Evolutionary conservation across 192 early-diverging fungal species (phyloP).

Genomic region (Podila horticola): DNA sequence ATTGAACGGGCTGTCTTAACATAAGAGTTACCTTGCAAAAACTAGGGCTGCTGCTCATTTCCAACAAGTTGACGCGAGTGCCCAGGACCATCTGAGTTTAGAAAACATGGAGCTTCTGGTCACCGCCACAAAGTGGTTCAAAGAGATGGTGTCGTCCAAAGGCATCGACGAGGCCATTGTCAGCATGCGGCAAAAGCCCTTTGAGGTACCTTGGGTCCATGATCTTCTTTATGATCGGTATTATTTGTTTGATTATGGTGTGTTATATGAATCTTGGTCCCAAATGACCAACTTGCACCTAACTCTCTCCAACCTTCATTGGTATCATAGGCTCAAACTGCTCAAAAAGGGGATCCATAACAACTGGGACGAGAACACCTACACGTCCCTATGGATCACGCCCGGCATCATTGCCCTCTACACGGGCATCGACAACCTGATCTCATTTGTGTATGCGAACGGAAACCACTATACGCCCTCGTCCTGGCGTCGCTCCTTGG

Average conservation of each 20-base stretch:
- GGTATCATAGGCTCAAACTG: slow-evolving; percentile 13
- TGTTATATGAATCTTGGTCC: too few species aligned
- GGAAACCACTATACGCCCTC: slow-evolving; percentile 26
- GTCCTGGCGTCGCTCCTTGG: slow-evolving; percentile 16
- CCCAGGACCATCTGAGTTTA: too few species aligned
- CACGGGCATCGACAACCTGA: slow-evolving; percentile 23
- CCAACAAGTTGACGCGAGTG: too few species aligned
- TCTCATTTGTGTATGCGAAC: slow-evolving; percentile 14
- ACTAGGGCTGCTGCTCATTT: too few species aligned
- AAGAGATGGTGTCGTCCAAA: too few species aligned
- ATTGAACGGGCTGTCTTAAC: too few species aligned
- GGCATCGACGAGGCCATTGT: too few species aligned
- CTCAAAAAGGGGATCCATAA: slow-evolving; percentile 12
- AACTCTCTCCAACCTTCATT: neutral
- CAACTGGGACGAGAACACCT: slow-evolving; percentile 21
- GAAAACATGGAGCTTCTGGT: too few species aligned
- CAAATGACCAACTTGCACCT: neutral
- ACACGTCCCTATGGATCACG: slow-evolving; percentile 17
- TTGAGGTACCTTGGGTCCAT: slow-evolving; percentile 13
- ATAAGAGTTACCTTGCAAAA: too few species aligned
- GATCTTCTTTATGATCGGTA: slow-evolving; percentile 28
- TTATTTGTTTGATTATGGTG: neutral
- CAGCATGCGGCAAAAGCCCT: too few species aligned
- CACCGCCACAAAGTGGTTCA: too few species aligned
- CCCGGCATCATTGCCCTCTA: slow-evolving; percentile 24